Evolutionary conservation across 768 basidiomycete genomes (phyloP), one percentile per base, ranked within the genome.

Genomic region (Pulveroboletus ravenelii): DNA sequence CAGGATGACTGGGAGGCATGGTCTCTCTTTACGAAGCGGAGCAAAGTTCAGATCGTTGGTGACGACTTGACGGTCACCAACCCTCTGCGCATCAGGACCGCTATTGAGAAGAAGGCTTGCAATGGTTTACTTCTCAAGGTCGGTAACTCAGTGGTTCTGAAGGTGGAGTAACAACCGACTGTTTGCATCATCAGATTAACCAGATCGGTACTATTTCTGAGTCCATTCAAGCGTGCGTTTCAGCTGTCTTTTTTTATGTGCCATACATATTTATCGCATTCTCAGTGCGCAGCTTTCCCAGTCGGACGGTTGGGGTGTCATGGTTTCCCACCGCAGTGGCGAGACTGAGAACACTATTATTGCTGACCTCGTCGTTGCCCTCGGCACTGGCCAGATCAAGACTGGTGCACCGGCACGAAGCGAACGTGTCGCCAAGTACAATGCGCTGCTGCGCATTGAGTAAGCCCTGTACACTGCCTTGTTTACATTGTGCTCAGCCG

Each of bases 1-100:
- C 94, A 99, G 77, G 96, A 99, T 68, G 96, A 99, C 76, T 97
- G 93, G 92, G 93, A 92, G 68, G 92, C 93, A 37, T 99, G 96
- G 96, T 75, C 82, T 34, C 85, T 93, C 78, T 91, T 97, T 75
- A 96, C 89, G 61, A 72, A 75, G 62, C 71, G 81, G 55, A 79
- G 84, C 63, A 78, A 79, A 20, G 87, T 94, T 69, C 93, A 95
- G 74, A 87, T 94, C 57, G 92, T 94, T 56, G 91, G 91, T 62
- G 95, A 98, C 63, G 96, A 99, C 69, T 72, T 99, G 75, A 95
- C 93, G 13, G 96, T 99, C 62, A 98, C 96, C 65, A 99, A 99
- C 82, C 90, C 93, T 37, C 72, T 84, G 55, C 86, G 96, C 54
- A 97, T 99, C 84, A 90, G 91, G 82, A 95, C 91, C 35, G 96